Percentiles rank a stretch among this genome's conserved stretches.
Evolutionary conservation across 768 basidiomycete species (phyloP).

Genomic region (Mycena vitilis): DNA sequence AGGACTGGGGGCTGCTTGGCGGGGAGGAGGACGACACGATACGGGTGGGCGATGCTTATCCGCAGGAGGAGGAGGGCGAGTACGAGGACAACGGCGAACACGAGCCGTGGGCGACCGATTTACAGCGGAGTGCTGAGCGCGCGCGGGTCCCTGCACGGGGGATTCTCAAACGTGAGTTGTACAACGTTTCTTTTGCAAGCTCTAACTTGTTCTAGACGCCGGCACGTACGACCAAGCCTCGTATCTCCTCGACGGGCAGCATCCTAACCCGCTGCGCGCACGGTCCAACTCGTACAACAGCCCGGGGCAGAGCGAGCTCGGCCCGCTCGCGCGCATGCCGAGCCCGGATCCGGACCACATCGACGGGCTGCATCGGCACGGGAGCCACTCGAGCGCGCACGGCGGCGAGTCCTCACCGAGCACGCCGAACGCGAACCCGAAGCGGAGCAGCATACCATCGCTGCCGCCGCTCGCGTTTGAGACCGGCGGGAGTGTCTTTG

Average conservation of each 20-base stretch:
- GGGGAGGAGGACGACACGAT: constrained; percentile 77
- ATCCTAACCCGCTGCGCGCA: constrained; percentile 49
- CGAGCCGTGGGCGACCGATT: constrained; percentile 82
- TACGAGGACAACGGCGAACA: constrained; percentile 65
- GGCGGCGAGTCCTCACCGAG: constrained; percentile 26
- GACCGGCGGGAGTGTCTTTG: constrained; percentile 18
- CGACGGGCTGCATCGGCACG: constrained; percentile 84
- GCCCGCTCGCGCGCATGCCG: constrained; percentile 85
- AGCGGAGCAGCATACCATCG: constrained; percentile 30
- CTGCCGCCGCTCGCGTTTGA: constrained; percentile 36
- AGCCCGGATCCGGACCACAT: constrained; percentile 88
- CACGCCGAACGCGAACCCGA: constrained; percentile 1
- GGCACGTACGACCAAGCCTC: constrained; percentile 73
- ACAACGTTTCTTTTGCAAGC: neutral
- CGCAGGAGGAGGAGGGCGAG: constrained; percentile 66
- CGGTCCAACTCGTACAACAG: constrained; percentile 88
- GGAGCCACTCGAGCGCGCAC: constrained; percentile 63
- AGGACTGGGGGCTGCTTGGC: constrained; percentile 77
- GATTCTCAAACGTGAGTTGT: constrained; percentile 78
- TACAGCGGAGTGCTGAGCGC: constrained; percentile 80
- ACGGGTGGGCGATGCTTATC: constrained; percentile 66
- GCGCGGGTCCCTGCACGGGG: constrained; percentile 77
- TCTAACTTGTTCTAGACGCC: constrained; percentile 61
- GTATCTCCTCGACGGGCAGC: constrained; percentile 59
- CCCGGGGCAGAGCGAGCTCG: constrained; percentile 66